Evolutionary conservation across 2,329 filamentous ascomycete genomes (phyloP).

Genomic region (Lecanoromycetidae sp.): DNA sequence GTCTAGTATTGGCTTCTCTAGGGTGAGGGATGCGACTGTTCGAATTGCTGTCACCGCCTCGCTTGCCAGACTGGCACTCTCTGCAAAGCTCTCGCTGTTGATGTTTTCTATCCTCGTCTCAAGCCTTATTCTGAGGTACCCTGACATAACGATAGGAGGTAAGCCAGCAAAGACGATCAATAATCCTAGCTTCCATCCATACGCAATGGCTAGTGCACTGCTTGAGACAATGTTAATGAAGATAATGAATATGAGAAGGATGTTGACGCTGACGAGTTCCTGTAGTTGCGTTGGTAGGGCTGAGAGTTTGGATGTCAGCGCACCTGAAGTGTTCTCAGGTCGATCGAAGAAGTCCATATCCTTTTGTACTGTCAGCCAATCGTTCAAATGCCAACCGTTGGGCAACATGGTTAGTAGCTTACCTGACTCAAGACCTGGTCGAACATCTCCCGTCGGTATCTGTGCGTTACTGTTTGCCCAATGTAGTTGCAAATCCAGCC

Average conservation of each 20-base stretch:
- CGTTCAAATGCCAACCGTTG: too few relatives aligned
- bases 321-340: conserved; percentile 24
- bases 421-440: conserved; percentile 20
- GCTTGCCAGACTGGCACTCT: conserved; percentile 5
- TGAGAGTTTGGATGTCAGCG: conserved; percentile 22
- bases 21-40: conserved; percentile 12
- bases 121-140: conserved; percentile 39
- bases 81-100: conserved; percentile 31
- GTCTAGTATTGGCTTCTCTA: conserved; percentile 1
- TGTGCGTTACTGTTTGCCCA: conserved; percentile 22
- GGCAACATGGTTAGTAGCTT: too few relatives aligned
- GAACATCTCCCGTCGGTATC: conserved; percentile 20
- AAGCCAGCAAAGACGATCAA: conserved; percentile 37
- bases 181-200: conserved; percentile 41
- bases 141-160: conserved; percentile 34
- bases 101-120: conserved; percentile 36
- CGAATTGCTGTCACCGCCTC: conserved; percentile 10
- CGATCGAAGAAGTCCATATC: conserved; percentile 26
- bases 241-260: conserved; percentile 37
- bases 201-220: conserved; percentile 35
- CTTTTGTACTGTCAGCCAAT: too few relatives aligned
- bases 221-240: conserved; percentile 36
- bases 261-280: conserved; percentile 40
- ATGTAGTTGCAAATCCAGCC: conserved; percentile 25
- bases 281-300: conserved; percentile 28